Base-by-base conservation (phyloP, 371 early-diverging fungal species). In the Coemansia sp. region DNA sequence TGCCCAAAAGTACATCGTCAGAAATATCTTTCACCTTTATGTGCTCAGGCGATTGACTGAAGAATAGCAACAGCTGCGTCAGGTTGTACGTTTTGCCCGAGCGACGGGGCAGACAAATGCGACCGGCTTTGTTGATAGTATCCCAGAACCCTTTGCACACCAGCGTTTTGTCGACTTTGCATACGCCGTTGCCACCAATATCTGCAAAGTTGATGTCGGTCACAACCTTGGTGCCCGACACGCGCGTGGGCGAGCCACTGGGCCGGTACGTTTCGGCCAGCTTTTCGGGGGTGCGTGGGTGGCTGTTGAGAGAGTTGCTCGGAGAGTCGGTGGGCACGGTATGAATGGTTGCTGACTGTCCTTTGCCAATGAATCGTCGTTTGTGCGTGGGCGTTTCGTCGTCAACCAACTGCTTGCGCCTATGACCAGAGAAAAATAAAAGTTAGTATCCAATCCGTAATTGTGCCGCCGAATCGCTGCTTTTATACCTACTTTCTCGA, bases 71-170 rank as follows among this genome's bases (percentile, higher is more conserved):
- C 14, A 72, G 51, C 43, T 69, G 69, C 0, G 65, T 69, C 55
- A 72, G 52, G 40, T 72, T 72, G 48, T 72, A 74, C 0, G 74
- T 72, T 43, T 72, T 72, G 5, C 74, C 65, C 4, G 69, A 72
- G 16, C 65, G 69, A 3, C 69, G 62, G 0, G 74, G 74, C 16
- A 72, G 38, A 26, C 69, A 65, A 2, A 69, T 58, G 8, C 69
- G 65, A 6, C 59, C 69, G 14, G 42, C 40, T 5, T 43, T n/a
- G 3, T 16, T n/a, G 1, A 43, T n/a, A 5, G 43, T 5, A 43
- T 43, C 74, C 69, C 74, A 68, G 47, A 72, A 72, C 0, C 69
- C 69, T 12, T 65, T 72, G 49, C 74, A 72, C 9, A 69, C 60
- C 1, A 72, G 65, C 3, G 72, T 61, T 20, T 72, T 72, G 58